phyloP scores from a whole-genome alignment of 106 monocot genomes.

The Alisma plantagoaquatica region DNA sequence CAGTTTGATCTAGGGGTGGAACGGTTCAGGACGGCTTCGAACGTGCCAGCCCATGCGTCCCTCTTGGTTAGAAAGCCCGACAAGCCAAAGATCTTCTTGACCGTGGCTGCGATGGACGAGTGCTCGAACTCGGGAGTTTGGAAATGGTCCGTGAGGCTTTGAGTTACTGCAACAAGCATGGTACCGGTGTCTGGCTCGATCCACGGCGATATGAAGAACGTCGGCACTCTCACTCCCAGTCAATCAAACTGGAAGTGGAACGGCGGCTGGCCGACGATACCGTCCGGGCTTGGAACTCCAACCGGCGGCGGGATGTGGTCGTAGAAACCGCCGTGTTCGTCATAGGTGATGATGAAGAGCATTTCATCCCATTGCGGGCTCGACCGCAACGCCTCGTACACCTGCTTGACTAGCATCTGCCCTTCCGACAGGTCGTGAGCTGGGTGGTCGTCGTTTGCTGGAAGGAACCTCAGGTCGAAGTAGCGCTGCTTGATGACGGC shows the following conservation, averaged over 20 bases:
- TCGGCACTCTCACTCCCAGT: slow-evolving; percentile 73
- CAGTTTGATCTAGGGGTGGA: slow-evolving; percentile 61
- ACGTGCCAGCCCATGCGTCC: slow-evolving; percentile 89
- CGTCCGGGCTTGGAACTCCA: slow-evolving; percentile 75
- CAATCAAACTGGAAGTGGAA: slow-evolving; percentile 81
- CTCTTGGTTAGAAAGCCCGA: slow-evolving; percentile 61
- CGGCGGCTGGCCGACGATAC: slow-evolving; percentile 50
- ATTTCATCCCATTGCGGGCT: slow-evolving; percentile 89
- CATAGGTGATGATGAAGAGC: slow-evolving; percentile 70
- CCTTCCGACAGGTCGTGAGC: slow-evolving; percentile 84
- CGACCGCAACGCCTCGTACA: slow-evolving; percentile 84
- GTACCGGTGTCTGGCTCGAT: slow-evolving; percentile 70
- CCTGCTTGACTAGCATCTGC: slow-evolving; percentile 74
- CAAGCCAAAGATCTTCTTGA: slow-evolving; percentile 85
- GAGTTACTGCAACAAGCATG: slow-evolving; percentile 77
- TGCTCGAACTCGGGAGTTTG: slow-evolving; percentile 73
- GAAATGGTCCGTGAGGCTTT: slow-evolving; percentile 45
- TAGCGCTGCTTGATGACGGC: slow-evolving; percentile 85
- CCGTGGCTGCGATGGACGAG: slow-evolving; percentile 82
- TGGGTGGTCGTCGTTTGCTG: slow-evolving; percentile 92
- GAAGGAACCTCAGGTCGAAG: slow-evolving; percentile 67
- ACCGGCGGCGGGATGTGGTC: slow-evolving; percentile 80
- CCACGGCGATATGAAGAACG: slow-evolving; percentile 88
- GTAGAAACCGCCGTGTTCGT: slow-evolving; percentile 94
- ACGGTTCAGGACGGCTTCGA: slow-evolving; percentile 53